A percentile compares a stretch with the other conserved stretches of the same genome.
Evolutionary conservation across 108 stramenopile species (phyloP).

Genomic region (Poteriospumella lacustris): DNA sequence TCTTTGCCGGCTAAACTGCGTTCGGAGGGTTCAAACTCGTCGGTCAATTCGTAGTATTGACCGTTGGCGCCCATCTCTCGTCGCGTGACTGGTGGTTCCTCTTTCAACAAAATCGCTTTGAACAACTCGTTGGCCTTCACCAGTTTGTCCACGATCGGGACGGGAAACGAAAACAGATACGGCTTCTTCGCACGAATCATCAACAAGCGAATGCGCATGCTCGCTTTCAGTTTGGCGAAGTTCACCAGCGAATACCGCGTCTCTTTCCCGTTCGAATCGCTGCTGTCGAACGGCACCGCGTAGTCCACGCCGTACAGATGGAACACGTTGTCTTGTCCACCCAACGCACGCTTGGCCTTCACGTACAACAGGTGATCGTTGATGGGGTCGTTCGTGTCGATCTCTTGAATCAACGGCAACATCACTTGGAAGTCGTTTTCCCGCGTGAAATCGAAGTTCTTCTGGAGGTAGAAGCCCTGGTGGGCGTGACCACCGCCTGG

Average conservation of each 20-base stretch:
- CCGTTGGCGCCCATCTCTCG: background rate
- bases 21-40: background rate
- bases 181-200: conserved; percentile 26
- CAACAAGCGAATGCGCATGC: background rate
- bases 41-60: background rate
- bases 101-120: conserved; percentile 4
- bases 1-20: background rate
- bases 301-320: background rate
- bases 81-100: background rate
- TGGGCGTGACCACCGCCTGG: background rate
- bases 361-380: background rate
- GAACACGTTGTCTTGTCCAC: background rate
- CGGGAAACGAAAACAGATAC: conserved; percentile 18
- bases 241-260: background rate
- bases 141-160: conserved; percentile 25
- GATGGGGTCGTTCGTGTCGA: conserved; percentile 2
- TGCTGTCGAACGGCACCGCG: background rate
- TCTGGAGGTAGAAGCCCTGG: background rate
- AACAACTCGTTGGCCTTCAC: conserved; percentile 13
- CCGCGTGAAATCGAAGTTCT: background rate
- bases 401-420: background rate
- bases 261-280: too few relatives aligned
- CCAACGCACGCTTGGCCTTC: background rate
- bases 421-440: conserved; percentile 21
- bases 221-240: background rate